phyloP scores from a whole-genome alignment of 495 filamentous ascomycete genomes.

The Daldinia loculata region DNA sequence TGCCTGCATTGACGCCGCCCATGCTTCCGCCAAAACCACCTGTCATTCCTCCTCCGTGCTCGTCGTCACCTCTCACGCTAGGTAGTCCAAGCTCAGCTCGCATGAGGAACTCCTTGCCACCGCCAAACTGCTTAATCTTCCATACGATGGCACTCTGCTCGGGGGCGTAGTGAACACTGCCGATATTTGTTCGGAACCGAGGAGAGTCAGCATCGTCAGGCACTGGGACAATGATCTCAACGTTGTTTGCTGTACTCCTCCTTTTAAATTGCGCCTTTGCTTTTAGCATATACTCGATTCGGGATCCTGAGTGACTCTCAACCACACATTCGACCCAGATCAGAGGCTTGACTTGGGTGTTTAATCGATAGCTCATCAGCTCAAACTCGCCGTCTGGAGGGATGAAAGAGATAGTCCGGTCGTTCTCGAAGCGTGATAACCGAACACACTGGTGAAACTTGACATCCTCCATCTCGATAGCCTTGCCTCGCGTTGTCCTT shows the following conservation, averaged over 20 bases:
- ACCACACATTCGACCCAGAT: slow-evolving; percentile 99
- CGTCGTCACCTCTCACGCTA: slow-evolving; percentile 95
- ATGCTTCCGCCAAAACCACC: slow-evolving; percentile 96
- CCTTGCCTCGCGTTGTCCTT: slow-evolving; percentile 91
- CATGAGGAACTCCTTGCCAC: slow-evolving; percentile 99
- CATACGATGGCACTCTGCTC: slow-evolving; percentile 98
- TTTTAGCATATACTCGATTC: slow-evolving; percentile 99
- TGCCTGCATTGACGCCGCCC: slow-evolving; percentile 77
- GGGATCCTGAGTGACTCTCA: slow-evolving; percentile 89
- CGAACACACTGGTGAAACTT: slow-evolving; percentile 99
- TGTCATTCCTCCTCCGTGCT: slow-evolving; percentile 94
- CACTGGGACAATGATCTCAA: slow-evolving; percentile 96
- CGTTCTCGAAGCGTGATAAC: slow-evolving; percentile 95
- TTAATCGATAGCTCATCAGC: slow-evolving; percentile 98
- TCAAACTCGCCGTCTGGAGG: slow-evolving; percentile 99
- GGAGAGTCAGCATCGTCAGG: slow-evolving; percentile 97
- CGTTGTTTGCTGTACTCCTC: slow-evolving; percentile 96
- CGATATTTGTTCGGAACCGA: slow-evolving; percentile 96
- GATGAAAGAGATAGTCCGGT: slow-evolving; percentile 98
- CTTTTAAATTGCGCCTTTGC: slow-evolving; percentile 98
- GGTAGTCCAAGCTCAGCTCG: slow-evolving; percentile 95
- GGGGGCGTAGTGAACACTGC: slow-evolving; percentile 96
- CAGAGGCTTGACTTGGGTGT: slow-evolving; percentile 97
- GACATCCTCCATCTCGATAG: slow-evolving; percentile 99
- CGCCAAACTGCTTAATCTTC: slow-evolving; percentile 99